Evolutionary conservation across 2,329 filamentous ascomycete genomes (phyloP).

Genomic region (Trichoderma atroviride): DNA sequence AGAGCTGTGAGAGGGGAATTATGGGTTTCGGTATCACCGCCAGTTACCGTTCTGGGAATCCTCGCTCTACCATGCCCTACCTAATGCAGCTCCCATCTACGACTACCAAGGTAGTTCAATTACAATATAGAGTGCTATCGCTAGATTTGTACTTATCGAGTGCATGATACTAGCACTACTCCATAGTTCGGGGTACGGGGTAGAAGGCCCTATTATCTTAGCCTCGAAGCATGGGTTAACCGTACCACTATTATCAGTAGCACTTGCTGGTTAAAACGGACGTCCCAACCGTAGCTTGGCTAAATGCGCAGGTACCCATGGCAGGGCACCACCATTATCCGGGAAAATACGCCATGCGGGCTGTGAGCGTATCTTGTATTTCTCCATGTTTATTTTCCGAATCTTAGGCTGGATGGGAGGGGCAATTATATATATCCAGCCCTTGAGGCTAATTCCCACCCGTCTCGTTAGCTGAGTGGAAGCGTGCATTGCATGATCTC

Average conservation of each 20-base stretch:
- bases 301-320: constrained; percentile 17
- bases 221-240: background rate
- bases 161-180: background rate
- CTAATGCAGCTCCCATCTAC: background rate
- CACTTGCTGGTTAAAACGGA: constrained; percentile 2
- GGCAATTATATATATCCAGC: background rate
- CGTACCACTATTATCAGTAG: background rate
- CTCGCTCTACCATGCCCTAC: background rate
- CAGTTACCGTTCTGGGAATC: background rate
- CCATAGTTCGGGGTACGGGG: constrained; percentile 1
- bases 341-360: constrained; percentile 15
- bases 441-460: background rate
- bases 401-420: background rate
- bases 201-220: background rate
- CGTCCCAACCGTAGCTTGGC: background rate
- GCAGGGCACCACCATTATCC: background rate
- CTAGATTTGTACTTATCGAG: background rate
- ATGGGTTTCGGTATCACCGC: constrained; percentile 15
- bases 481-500: background rate
- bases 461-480: background rate
- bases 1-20: background rate
- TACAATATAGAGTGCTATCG: background rate
- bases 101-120: background rate
- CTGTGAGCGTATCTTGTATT: constrained; percentile 2
- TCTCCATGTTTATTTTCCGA: constrained; percentile 25